These are phyloP conservation scores for Leavenworthia alabamica DNA, from an alignment of 345 rosid genomes.

Conservation along the genomic window DNA sequence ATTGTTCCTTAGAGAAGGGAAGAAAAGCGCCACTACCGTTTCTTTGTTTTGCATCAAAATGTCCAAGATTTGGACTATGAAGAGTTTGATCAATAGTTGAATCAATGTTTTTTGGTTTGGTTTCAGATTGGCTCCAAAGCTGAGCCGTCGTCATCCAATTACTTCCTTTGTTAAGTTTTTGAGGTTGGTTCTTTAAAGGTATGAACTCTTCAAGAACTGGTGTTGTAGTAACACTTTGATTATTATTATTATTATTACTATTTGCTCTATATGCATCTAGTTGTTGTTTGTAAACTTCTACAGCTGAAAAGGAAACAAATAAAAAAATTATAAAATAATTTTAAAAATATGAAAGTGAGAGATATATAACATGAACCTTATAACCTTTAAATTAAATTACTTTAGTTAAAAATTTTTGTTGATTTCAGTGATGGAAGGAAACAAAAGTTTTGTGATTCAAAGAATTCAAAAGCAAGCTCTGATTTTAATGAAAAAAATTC, in stretches of 20 bases:
- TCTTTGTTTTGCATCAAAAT: constrained; percentile 56
- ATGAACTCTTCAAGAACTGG: constrained; percentile 94
- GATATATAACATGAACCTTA: constrained; percentile 18
- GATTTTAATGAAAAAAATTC: constrained; percentile 26
- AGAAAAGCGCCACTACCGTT: constrained; percentile 87
- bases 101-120: constrained; percentile 18
- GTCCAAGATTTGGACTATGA: constrained; percentile 45
- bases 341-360: constrained; percentile 10
- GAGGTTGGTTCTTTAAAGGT: constrained; percentile 59
- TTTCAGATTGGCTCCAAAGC: constrained; percentile 77
- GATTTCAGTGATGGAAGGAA: constrained; percentile 26
- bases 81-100: constrained; percentile 17
- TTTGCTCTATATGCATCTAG: constrained; percentile 57
- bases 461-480: constrained; percentile 32
- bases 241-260: constrained; percentile 19
- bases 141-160: constrained; percentile 95
- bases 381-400: constrained; percentile 18
- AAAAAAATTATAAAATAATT: not conserved
- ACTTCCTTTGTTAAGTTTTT: constrained; percentile 45
- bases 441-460: constrained; percentile 25
- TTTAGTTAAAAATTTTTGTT: constrained; percentile 13
- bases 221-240: constrained; percentile 38
- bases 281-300: constrained; percentile 81
- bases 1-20: constrained; percentile 80
- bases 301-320: constrained; percentile 42